Conservation (phyloP, 352 stramenopile species). For the Pythium insidiosum region DNA sequence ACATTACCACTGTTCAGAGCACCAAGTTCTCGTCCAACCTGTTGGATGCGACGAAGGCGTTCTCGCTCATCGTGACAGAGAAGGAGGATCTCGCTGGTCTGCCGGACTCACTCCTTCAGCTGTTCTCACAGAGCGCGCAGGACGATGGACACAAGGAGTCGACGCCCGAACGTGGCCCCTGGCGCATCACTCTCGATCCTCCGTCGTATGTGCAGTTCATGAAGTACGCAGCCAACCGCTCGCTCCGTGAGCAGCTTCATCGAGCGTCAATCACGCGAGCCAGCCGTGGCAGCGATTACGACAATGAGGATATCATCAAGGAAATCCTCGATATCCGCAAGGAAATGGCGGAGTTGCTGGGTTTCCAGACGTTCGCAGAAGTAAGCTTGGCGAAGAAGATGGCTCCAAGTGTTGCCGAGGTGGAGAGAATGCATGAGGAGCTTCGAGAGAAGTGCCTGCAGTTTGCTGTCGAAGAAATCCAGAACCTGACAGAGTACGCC, state of each 20-base stretch:
- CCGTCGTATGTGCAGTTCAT: slow-evolving; percentile 94
- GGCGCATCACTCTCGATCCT: slow-evolving; percentile 92
- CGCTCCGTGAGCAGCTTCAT: slow-evolving; percentile 91
- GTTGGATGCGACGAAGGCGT: slow-evolving; percentile 96
- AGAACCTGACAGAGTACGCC: slow-evolving; percentile 85
- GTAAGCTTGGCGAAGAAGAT: slow-evolving; percentile 95
- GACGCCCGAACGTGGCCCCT: slow-evolving; percentile 84
- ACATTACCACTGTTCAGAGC: too few relatives aligned
- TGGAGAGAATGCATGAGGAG: slow-evolving; percentile 91
- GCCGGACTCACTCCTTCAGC: slow-evolving; percentile 84
- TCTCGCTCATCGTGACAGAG: slow-evolving; percentile 84
- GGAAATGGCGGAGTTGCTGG: slow-evolving; percentile 89
- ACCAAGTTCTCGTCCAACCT: slow-evolving; percentile 97
- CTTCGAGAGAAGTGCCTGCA: slow-evolving; percentile 90
- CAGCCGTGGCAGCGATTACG: slow-evolving; percentile 61
- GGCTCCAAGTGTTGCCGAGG: slow-evolving; percentile 85
- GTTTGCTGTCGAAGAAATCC: slow-evolving; percentile 89
- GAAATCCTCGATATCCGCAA: slow-evolving; percentile 90
- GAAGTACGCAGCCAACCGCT: slow-evolving; percentile 89
- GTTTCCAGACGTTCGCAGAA: slow-evolving; percentile 91
- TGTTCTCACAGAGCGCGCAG: slow-evolving; percentile 86
- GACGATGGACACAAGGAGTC: slow-evolving; percentile 51
- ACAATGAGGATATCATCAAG: slow-evolving; percentile 93
- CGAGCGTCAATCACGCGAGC: slow-evolving; percentile 89
- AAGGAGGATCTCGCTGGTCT: slow-evolving; percentile 85